Base-by-base conservation (phyloP, 768 basidiomycete species). In the Trametes punicea region DNA sequence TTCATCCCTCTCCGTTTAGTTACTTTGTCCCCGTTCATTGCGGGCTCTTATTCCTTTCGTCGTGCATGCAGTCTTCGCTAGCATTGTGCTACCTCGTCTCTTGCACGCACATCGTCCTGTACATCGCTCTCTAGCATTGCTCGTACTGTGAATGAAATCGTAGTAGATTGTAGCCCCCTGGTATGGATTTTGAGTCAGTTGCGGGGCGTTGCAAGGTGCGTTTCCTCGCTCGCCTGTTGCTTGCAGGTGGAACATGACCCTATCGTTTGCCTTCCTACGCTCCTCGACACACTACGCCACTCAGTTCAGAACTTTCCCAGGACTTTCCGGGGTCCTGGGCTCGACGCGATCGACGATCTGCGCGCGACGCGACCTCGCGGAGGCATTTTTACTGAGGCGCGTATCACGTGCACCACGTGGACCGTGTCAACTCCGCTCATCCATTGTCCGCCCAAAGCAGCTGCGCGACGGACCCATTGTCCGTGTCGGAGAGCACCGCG, bases 351-450 rank as follows among this genome's bases (percentile, higher is more conserved):
- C 38, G 20, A 27, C 51, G 45, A 29, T 33, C 51, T n/a, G n/a
- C n/a, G 42, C 27, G 27, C 25, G 26, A 26, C 33, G 31, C 49
- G 41, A n/a, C n/a, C n/a, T 36, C 56, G 46, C 51, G 51, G 56
- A 57, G 23, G 51, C 50, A 47, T 36, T 52, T 30, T 30, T 30
- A n/a, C 34, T 36, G 48, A 15, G 20, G 41, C 51, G 46, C 26
- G 30, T 42, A 29, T 48, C 53, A 60, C 58, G 58, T 55, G 58
- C 49, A 18, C 58, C 58, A 60, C 58, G 58, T 60, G 58, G 58
- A 60, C 58, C 58, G 58, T 60, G 58, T 55, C 58, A 55, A 55
- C 58, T 55, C 58, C 53, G 53, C 51, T 31, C 36, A 23, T 15
- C 52, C 49, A 60, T 60, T 60, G 58, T 60, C 27, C 56, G 49